phyloP scores from a whole-genome alignment of 2,329 filamentous ascomycete genomes.

The Cercospora canescens region DNA sequence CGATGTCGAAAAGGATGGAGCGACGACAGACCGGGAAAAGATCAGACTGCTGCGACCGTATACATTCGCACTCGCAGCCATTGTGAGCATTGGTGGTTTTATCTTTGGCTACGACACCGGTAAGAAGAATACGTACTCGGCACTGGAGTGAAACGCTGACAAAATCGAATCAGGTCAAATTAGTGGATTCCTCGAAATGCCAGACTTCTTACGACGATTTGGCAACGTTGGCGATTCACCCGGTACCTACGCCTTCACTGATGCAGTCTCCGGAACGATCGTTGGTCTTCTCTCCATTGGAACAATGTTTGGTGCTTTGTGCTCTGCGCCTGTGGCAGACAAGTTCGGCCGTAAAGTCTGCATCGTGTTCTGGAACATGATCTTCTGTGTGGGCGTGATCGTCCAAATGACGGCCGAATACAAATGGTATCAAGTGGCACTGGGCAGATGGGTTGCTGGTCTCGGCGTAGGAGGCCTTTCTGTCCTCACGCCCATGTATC shows the following conservation, averaged over 20 bases:
- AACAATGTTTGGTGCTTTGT: conserved; percentile 58
- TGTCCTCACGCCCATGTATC: conserved; percentile 68
- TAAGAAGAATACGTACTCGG: neutral
- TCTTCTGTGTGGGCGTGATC: conserved; percentile 64
- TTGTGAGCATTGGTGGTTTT: conserved; percentile 40
- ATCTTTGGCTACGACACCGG: conserved; percentile 42
- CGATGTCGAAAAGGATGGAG: conserved; percentile 22
- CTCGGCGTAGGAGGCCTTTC: conserved; percentile 65
- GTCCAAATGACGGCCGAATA: conserved; percentile 62
- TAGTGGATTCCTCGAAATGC: conserved; percentile 62
- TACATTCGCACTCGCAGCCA: conserved; percentile 36
- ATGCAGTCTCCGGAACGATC: conserved; percentile 63
- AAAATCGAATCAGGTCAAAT: conserved; percentile 59
- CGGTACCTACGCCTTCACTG: conserved; percentile 48
- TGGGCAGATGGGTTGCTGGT: conserved; percentile 66
- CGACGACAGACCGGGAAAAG: conserved; percentile 27
- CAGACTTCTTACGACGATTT: conserved; percentile 58
- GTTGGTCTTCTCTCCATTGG: conserved; percentile 63
- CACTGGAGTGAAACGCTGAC: neutral
- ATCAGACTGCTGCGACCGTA: conserved; percentile 29
- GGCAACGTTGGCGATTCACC: conserved; percentile 34
- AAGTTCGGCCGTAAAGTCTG: conserved; percentile 61
- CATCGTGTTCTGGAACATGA: conserved; percentile 63
- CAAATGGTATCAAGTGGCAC: conserved; percentile 64
- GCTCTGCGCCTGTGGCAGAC: conserved; percentile 63